Evolutionary conservation across 495 filamentous ascomycete species (phyloP), one percentile per base, ranked within the genome.

Genomic region (Alectoria sarmentosa): DNA sequence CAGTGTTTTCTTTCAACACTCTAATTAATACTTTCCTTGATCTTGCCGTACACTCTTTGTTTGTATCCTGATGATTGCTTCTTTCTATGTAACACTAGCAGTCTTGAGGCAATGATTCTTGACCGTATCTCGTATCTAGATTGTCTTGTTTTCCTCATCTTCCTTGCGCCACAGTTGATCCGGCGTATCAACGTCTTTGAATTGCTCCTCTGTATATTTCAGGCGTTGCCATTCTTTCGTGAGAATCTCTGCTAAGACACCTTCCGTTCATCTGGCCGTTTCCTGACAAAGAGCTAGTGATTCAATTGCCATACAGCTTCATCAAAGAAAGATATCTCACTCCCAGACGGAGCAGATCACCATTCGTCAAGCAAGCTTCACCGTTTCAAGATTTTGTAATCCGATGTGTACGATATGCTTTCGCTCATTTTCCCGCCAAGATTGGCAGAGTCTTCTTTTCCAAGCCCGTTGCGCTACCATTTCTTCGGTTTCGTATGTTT

Each of bases 401-500:
- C 62, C 77, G 87, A 42, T 90, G 86, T 71, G 85, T 91, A 41
- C 83, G 88, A 62, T 91, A 88, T 79, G 87, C 85, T 34, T 92
- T 92, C 70, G 81, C 84, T 36, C 80, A 82, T 65, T 82, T 92
- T 56, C 84, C 86, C 4, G 78, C 88, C 19, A 78, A 69, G 37
- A 81, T 92, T 55, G 86, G 87, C 21, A 76, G 83, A 48, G 84
- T 91, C 15, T 91, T 92, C 78, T 89, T 92, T 73, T 85, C 83
- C n/a, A 89, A 85, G 73, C 64, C 68, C 26, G 88, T 91, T 17
- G 79, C 87, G 21, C 70, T 89, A 32, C 90, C 89, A 17, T 92
- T 91, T 70, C 71, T 90, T 42, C 76, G 79, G 66, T 92, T 89
- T 69, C 83, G 90, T 34, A 82, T 91, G 83, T 72, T 90, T 21